Conservation (phyloP, 352 stramenopile genomes). For the Blastocystis sp. region DNA sequence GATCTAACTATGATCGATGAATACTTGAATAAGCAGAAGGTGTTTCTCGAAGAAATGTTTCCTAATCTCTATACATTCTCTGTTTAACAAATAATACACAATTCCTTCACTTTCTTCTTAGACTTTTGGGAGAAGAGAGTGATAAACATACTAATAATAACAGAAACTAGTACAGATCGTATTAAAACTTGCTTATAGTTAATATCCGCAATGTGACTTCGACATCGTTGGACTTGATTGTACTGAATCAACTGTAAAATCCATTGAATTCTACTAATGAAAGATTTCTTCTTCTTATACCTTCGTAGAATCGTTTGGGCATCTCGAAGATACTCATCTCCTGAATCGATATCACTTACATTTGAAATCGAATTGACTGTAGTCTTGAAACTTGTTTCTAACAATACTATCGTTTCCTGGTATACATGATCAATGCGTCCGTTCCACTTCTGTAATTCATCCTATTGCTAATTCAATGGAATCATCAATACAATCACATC, state of each 20-base stretch:
- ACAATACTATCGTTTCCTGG: not conserved
- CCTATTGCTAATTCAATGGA: not conserved
- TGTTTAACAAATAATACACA: not conserved
- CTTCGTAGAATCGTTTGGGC: not conserved
- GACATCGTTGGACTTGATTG: slow-evolving; percentile 5
- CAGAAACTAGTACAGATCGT: not conserved
- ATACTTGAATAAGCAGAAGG: not conserved
- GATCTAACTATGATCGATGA: not conserved
- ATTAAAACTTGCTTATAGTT: slow-evolving; percentile 27
- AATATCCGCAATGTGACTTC: not conserved
- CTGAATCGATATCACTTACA: not conserved
- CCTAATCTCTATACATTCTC: not conserved
- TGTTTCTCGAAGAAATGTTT: slow-evolving; percentile 21
- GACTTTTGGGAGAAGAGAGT: not conserved
- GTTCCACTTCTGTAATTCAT: not conserved
- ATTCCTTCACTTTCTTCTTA: slow-evolving; percentile 52
- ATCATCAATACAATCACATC: not conserved
- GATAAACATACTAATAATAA: not conserved
- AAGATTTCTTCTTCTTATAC: not conserved
- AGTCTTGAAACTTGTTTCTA: not conserved
- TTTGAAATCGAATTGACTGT: not conserved
- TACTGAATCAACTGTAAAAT: slow-evolving; percentile 9
- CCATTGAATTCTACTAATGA: slow-evolving; percentile 21
- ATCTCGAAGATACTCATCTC: not conserved
- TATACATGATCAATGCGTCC: not conserved